Base-by-base conservation (phyloP, 1,284 basidiomycete species). In the Grifola frondosa region DNA sequence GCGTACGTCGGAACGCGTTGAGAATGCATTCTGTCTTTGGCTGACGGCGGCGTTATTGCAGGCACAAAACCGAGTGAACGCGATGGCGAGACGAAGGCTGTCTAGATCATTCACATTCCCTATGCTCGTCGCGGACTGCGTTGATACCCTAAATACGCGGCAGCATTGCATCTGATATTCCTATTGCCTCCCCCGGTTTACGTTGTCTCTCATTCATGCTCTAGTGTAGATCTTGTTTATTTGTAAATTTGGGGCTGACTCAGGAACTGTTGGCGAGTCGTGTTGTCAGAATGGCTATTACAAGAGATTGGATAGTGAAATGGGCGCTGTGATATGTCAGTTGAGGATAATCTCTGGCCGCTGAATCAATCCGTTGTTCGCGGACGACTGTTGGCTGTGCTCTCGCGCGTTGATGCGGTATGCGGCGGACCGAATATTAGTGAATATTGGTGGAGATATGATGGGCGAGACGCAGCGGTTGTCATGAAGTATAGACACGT, bases 31-130 rank as follows among this genome's bases (percentile, higher is more conserved):
- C n/a, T n/a, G 12, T 40, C 22, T 38, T 23, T 20, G 33, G 21
- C 31, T 39, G 22, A 43, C n/a, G 5, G 12, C 21, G 5, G 30
- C 28, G 6, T 20, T 31, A 13, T 26, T 15, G 6, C 44, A 66
- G 64, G 17, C 54, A 56, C 53, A 66, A 66, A 54, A 52, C 54
- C 28, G 63, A 66, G 47, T 66, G 36, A 60, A 29, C 23, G 31
- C 29, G 23, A 33, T 20, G 35, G 25, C 21, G 37, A 30, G 35
- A 34, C 40, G 23, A 16, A n/a, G 7, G 37, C 6, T 7, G 20
- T n/a, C 21, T 22, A 16, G 30, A 16, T 16, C 36, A 32, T 20
- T 7, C 26, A 29, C 42, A 46, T 44, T 17, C 36, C 33, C 37
- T 20, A 20, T 24, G 11, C 31, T 32, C 47, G 46, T 42, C 41